A percentile compares a stretch with the other conserved stretches of the same genome.
Evolutionary conservation across 306 rosid genomes (phyloP).

Genomic region (Ziziphus jujuba): DNA sequence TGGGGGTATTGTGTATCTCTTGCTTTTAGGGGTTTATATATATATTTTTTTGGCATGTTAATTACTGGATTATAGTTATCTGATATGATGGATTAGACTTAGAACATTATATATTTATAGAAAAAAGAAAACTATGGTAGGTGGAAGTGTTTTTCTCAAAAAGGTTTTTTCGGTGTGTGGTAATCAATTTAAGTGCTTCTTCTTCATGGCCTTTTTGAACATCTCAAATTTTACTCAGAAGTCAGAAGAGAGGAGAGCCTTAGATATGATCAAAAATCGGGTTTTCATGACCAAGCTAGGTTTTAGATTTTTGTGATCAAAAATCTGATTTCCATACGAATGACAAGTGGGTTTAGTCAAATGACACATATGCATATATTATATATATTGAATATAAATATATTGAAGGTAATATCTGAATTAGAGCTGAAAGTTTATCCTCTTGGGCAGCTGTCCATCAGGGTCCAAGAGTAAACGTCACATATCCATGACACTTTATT

Average conservation of each 20-base stretch:
- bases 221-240: too few relatives aligned
- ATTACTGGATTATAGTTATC: conserved; percentile 12
- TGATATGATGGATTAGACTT: conserved; percentile 44
- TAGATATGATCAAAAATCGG: background rate
- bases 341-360: conserved; percentile 37
- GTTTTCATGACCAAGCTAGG: background rate
- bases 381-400: background rate
- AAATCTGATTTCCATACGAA: background rate
- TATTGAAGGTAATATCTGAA: background rate
- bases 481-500: background rate
- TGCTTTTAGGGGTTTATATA: conserved; percentile 14
- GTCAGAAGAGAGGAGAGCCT: background rate
- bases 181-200: too few relatives aligned
- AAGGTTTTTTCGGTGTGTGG: background rate
- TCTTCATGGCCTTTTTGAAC: too few relatives aligned
- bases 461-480: background rate
- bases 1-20: conserved; percentile 20
- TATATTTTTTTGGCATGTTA: conserved; percentile 13
- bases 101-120: conserved; percentile 19
- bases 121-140: background rate
- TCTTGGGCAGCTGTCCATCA: conserved; percentile 20
- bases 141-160: background rate
- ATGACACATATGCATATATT: conserved; percentile 19
- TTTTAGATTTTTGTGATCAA: background rate
- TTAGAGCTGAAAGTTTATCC: conserved; percentile 4